Percentiles rank a stretch among this genome's conserved stretches.
These are phyloP conservation scores for Aspergillus intermedius DNA, from an alignment of 2,329 filamentous ascomycete species.

Conservation along the genomic window DNA sequence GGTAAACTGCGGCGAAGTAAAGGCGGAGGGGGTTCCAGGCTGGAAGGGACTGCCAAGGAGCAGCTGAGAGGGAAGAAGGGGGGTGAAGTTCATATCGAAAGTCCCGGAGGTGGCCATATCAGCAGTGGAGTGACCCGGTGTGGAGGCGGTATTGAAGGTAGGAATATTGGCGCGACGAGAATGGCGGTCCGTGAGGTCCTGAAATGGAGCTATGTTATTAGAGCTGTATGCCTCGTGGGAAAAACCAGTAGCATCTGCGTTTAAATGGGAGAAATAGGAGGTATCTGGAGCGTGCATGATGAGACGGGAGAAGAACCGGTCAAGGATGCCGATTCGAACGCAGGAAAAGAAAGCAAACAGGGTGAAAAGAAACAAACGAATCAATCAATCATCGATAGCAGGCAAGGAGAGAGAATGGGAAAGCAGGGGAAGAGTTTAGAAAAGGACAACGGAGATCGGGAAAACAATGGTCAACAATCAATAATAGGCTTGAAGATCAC, in stretches of 20 bases:
- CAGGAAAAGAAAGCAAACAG: conserved; percentile 2
- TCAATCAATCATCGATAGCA: conserved; percentile 11
- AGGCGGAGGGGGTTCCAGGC: conserved; percentile 83
- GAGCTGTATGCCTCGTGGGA: conserved; percentile 88
- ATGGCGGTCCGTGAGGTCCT: conserved; percentile 80
- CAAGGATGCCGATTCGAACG: conserved; percentile 60
- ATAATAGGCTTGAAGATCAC: neutral
- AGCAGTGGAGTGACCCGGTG: conserved; percentile 52
- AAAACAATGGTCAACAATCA: too few relatives aligned
- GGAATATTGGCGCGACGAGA: conserved; percentile 78
- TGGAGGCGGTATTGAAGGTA: conserved; percentile 74
- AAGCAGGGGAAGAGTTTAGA: too few relatives aligned
- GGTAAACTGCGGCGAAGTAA: conserved; percentile 87
- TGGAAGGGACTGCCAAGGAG: conserved; percentile 95
- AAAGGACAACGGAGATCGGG: too few relatives aligned
- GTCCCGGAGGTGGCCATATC: conserved; percentile 84
- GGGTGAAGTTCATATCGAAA: conserved; percentile 98
- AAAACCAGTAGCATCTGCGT: conserved; percentile 72
- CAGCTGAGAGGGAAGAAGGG: conserved; percentile 86
- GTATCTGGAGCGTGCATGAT: conserved; percentile 83
- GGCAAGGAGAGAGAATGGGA: too few relatives aligned
- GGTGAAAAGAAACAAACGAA: conserved; percentile 22
- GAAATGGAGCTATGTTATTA: conserved; percentile 59
- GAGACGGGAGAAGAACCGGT: conserved; percentile 46
- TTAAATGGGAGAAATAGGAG: conserved; percentile 69